A percentile compares a stretch with the other conserved stretches of the same genome.
Conservation (phyloP, 495 filamentous ascomycete species). For the Trichoderma erinaceum region DNA sequence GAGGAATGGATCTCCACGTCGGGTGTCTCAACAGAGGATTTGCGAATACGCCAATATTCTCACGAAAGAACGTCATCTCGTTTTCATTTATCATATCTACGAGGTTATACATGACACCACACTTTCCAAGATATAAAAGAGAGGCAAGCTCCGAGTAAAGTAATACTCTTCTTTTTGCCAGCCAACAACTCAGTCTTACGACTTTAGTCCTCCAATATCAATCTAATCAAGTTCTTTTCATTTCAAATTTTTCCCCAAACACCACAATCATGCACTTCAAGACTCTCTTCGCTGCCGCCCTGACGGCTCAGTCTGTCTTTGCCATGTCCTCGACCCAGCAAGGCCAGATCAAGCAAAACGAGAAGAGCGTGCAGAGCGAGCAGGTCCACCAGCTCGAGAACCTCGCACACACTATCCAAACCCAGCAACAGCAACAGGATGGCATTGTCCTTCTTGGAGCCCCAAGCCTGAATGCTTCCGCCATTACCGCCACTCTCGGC, state of each 20-base stretch:
- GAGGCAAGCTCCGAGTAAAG: not conserved
- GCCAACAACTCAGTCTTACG: not conserved
- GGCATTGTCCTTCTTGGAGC: not conserved
- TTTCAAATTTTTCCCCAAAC: not conserved
- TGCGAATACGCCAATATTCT: not conserved
- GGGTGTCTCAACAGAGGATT: not conserved
- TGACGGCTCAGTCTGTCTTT: not conserved
- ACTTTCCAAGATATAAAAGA: not conserved
- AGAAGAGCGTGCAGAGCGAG: not conserved
- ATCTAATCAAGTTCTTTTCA: not conserved
- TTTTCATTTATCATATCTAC: not conserved
- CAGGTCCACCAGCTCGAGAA: not conserved
- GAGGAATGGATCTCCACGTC: not conserved
- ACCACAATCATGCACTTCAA: not conserved
- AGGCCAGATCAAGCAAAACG: not conserved
- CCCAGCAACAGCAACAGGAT: not conserved
- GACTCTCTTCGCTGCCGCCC: conserved; percentile 5
- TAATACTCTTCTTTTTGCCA: not conserved
- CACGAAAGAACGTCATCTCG: not conserved
- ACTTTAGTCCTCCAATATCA: not conserved
- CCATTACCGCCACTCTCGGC: not conserved
- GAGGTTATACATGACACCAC: not conserved
- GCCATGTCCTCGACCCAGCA: not conserved
- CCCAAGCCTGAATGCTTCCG: not conserved
- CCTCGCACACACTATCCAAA: not conserved